phyloP scores from a whole-genome alignment of 2,329 filamentous ascomycete species.

The Colletotrichum sp. region DNA sequence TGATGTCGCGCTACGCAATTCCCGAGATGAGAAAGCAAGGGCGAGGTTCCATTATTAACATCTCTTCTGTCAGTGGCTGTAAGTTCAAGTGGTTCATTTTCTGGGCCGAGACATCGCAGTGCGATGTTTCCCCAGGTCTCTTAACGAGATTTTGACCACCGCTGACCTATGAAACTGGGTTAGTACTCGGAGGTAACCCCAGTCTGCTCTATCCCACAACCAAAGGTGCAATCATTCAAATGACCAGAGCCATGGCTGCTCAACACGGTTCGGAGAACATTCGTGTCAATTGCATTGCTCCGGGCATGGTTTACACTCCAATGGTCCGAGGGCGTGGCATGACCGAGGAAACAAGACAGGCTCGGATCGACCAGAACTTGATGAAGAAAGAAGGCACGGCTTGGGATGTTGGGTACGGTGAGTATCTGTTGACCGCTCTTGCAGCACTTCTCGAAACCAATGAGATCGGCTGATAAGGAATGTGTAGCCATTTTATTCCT shows the following conservation, averaged over 20 bases:
- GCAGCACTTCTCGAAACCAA: neutral
- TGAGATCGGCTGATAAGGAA: neutral
- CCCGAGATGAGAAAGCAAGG: conserved; percentile 57
- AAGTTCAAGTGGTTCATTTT: neutral
- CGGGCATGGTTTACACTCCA: conserved; percentile 38
- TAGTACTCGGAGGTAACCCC: conserved; percentile 42
- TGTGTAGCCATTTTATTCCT: conserved; percentile 27
- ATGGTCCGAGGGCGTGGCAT: conserved; percentile 29
- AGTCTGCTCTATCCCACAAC: conserved; percentile 51
- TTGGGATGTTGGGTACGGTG: conserved; percentile 32
- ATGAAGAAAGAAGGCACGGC: conserved; percentile 29
- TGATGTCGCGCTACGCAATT: conserved; percentile 66
- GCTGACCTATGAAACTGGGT: accelerated
- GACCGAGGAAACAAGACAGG: conserved; percentile 30
- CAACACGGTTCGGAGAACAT: conserved; percentile 51
- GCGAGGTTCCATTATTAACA: conserved; percentile 31
- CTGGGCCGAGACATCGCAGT: neutral
- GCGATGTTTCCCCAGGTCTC: neutral
- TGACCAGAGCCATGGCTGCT: conserved; percentile 57
- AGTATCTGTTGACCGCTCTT: accelerated
- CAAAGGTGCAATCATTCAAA: conserved; percentile 54
- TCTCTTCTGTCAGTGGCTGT: conserved; percentile 24
- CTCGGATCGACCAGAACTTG: conserved; percentile 28
- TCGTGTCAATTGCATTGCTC: conserved; percentile 55
- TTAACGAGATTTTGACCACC: neutral